Evolutionary conservation across 164 flowering plant genomes (phyloP), one percentile per base, ranked within the genome.

Genomic region (Berberis thunbergii): DNA sequence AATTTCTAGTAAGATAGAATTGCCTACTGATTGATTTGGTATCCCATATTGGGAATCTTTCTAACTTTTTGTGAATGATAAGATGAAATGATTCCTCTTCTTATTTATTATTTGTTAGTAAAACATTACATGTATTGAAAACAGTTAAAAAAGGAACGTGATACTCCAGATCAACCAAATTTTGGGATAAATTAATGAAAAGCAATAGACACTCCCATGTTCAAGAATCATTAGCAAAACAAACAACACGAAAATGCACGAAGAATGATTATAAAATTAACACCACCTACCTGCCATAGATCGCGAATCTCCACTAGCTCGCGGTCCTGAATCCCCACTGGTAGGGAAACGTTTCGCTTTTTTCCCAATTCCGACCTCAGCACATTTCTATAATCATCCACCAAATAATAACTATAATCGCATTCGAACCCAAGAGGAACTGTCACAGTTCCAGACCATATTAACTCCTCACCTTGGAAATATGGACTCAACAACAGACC

Each of bases 371-470:
- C 98, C 83, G 84, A 86, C 69, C 98, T 85, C 70, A 88, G 67
- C 6, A 81, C 75, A 60, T 79, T 83, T 59, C 63, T 82, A 41
- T 74, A 61, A 62, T 81, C 95, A 75, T 93, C 95, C 69, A 93
- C 98, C 71, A 93, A 79, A 79, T 87, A 93, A 59, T 93, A 93
- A 72, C 79, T 82, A 74, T 90, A 93, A 71, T 88, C 91, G 38
- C 83, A 77, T 53, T 55, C 49, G 56, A 83, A 84, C 1, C 83
- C 88, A 4, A n/a, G 64, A 0, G 86, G 88, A 12, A 87, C 92
- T 0, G 81, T 62, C 7, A 88, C 61, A 55, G 59, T 78, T 44
- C 96, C 96, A 49, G 71, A 39, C 97, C 98, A 93, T 60, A 93
- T 65, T 43, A 93, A 92, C 76, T 93, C 87, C 50, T 73, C 77